Percentiles rank a stretch among this genome's conserved stretches.
Conservation (phyloP, 257 asterid genomes). For the Primulina huaijiensis region DNA sequence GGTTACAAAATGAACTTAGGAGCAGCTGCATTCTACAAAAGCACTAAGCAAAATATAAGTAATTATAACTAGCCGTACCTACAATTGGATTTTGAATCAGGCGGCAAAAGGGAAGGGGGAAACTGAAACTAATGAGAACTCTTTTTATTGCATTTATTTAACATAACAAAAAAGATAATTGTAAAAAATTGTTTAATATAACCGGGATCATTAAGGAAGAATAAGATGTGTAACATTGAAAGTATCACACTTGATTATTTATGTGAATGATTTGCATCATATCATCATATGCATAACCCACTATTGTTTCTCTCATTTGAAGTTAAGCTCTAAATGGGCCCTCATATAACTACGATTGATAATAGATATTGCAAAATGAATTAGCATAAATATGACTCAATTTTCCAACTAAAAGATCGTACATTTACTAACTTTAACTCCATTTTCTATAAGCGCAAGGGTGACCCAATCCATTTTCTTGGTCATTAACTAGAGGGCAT, state of each 20-base stretch:
- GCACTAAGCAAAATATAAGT: neutral
- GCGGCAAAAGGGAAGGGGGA: neutral
- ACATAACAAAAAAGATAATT: neutral
- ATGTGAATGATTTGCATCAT: neutral
- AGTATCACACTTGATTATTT: neutral
- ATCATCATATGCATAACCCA: no score
- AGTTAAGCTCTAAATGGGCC: slow-evolving; percentile 3
- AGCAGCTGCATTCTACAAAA: neutral
- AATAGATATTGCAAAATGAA: neutral
- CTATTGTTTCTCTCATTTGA: neutral
- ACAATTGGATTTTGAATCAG: neutral
- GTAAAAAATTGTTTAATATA: neutral
- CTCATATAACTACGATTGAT: neutral
- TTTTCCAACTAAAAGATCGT: neutral
- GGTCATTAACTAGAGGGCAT: no score
- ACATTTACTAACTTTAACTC: neutral
- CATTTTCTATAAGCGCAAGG: neutral
- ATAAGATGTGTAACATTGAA: neutral
- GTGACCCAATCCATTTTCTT: neutral
- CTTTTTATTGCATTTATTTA: no score
- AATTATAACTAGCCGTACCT: neutral
- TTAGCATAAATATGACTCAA: neutral
- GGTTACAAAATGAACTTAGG: neutral
- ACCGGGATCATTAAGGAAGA: neutral
- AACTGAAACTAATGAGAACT: neutral